Evolutionary conservation across 371 early-diverging fungal genomes (phyloP).

Genomic region (Funneliformis caledonium): DNA sequence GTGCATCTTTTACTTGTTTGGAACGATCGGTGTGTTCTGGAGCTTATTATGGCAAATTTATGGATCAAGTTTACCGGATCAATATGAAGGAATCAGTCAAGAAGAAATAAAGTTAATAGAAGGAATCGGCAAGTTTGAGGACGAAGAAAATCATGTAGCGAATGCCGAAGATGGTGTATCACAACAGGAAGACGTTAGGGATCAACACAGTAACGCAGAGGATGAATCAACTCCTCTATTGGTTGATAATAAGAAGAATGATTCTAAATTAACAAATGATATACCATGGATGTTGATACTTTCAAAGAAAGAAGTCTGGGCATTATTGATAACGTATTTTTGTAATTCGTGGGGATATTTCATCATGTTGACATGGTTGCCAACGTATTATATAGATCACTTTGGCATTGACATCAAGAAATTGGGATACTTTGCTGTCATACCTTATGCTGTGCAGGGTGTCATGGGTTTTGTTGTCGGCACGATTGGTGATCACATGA

Average conservation of each 20-base stretch:
- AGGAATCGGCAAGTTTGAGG: not conserved
- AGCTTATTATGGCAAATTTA: slow-evolving; percentile 43
- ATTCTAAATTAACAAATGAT: not conserved
- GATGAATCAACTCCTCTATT: not conserved
- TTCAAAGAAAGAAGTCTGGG: not conserved
- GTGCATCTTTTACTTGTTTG: slow-evolving; percentile 49
- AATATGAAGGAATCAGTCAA: slow-evolving; percentile 42
- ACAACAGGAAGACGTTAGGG: not conserved
- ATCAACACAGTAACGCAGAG: not conserved
- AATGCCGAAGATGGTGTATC: not conserved
- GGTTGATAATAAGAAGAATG: not conserved
- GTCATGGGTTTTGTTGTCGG: slow-evolving; percentile 43
- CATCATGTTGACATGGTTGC: slow-evolving; percentile 48
- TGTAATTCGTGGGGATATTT: slow-evolving; percentile 47
- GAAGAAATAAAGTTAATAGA: slow-evolving; percentile 43
- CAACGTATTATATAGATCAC: slow-evolving; percentile 47
- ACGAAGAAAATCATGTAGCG: slow-evolving; percentile 34
- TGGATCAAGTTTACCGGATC: slow-evolving; percentile 41
- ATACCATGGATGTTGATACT: slow-evolving; percentile 21
- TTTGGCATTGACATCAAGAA: slow-evolving; percentile 48
- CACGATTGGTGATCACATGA: slow-evolving; percentile 44
- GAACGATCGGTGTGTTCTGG: slow-evolving; percentile 44
- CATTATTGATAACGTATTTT: slow-evolving; percentile 31
- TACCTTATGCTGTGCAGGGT: slow-evolving; percentile 44
- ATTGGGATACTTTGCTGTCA: slow-evolving; percentile 49